Base-by-base conservation (phyloP, 2,329 filamentous ascomycete species). In the Diplodia mutila region DNA sequence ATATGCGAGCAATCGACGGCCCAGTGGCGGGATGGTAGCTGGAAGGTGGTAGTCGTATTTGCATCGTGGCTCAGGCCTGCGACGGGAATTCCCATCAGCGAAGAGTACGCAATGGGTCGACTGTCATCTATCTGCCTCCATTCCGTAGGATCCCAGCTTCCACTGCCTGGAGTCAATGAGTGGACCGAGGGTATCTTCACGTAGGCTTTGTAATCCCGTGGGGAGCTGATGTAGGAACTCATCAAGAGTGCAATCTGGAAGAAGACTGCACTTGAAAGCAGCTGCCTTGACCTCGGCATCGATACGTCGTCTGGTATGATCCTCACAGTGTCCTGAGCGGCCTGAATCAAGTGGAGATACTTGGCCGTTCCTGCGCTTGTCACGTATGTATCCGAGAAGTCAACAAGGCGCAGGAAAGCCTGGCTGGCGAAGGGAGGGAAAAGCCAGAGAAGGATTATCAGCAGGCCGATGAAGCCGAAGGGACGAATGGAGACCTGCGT, bases 111-210 rank as follows among this genome's bases (percentile, higher is more conserved):
- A 9, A 29, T 16, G 4, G 34, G 23, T 4, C 18, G 5, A 23
- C 54, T 46, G n/a, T n/a, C 6, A 25, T 59, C 37, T 3, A 59
- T 8, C 7, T 59, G 12, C 23, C 11, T 59, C 37, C 54, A 59
- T 25, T 14, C 32, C 11, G n/a, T 29, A 11, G 14, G 34, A 37
- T 25, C 29, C 52, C 25, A 46, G 37, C 34, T 11, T 29, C 27
- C 51, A 11, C 9, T 29, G 16, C 21, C 34, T 1, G 54, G n/a
- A 6, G 12, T 42, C 54, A 59, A 16, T 23, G 54, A 27, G 29
- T 59, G 54, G 14, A 46, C 21, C 4, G 54, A 59, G 21, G 54
- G 54, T n/a, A 59, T 42, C 37, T 59, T 59, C 2, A 59, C 23
- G 25, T 29, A 42, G 2, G 21, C 54, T 9, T 42, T 46, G 21